Conservation (phyloP, 495 filamentous ascomycete genomes). For the Talaromyces wortmannii region DNA sequence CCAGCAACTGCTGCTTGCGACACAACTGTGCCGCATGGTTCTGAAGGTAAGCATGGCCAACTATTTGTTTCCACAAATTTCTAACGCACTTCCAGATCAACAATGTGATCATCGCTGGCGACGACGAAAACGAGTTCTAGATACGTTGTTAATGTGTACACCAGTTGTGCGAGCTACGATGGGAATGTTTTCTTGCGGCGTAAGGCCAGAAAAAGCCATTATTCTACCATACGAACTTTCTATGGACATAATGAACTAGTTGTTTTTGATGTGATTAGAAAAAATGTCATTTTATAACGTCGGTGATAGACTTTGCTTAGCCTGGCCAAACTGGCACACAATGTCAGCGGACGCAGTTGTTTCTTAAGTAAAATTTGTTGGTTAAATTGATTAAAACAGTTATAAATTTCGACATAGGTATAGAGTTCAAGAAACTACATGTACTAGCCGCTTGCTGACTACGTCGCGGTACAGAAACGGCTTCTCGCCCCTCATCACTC, state of each 20-base stretch:
- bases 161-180: background rate
- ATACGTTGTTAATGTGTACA: slow-evolving; percentile 9
- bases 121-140: slow-evolving; percentile 88
- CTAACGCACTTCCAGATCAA: slow-evolving; percentile 46
- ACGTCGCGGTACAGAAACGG: slow-evolving; percentile 9
- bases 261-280: background rate
- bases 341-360: too few species aligned
- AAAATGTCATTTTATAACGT: background rate
- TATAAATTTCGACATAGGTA: too few species aligned
- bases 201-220: background rate
- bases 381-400: too few species aligned
- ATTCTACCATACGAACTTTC: background rate
- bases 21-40: slow-evolving; percentile 98
- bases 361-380: too few species aligned
- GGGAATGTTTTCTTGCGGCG: background rate
- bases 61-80: background rate
- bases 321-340: too few species aligned
- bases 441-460: background rate
- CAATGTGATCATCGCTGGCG: slow-evolving; percentile 93
- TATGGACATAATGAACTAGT: background rate
- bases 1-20: slow-evolving; percentile 91
- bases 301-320: too few species aligned
- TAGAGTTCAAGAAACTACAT: too few species aligned
- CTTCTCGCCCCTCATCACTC: slow-evolving; percentile 26
- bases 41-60: slow-evolving; percentile 68